These are phyloP conservation scores for Medicago ruthenica DNA, from an alignment of 306 rosid species.

Conservation along the genomic window DNA sequence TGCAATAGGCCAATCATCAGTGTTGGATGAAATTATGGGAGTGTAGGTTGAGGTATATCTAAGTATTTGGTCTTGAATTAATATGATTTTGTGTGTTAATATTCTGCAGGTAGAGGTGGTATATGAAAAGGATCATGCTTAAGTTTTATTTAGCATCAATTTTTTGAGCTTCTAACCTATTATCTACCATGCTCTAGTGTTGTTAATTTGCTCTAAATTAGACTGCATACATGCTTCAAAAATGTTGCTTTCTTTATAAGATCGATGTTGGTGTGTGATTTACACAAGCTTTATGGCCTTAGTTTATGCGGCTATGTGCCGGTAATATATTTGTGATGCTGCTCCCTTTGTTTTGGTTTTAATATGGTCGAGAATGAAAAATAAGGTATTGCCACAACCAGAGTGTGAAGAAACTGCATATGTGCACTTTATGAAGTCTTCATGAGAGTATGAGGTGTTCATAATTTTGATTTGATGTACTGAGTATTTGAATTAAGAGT, in stretches of 20 bases:
- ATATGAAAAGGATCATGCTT: not conserved
- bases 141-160: not conserved
- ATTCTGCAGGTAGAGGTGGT: not conserved
- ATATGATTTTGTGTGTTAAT: not conserved
- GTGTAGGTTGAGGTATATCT: not conserved
- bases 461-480: too few species aligned
- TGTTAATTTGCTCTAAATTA: not conserved
- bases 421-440: not conserved
- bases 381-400: not conserved
- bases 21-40: not conserved
- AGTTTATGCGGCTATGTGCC: not conserved
- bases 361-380: not conserved
- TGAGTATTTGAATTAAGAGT: too few species aligned
- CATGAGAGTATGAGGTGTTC: not conserved
- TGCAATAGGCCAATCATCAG: not conserved
- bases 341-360: not conserved
- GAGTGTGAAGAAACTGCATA: not conserved
- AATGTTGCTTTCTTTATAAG: not conserved
- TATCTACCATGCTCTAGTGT: not conserved
- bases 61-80: not conserved
- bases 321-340: not conserved
- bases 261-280: not conserved
- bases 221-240: not conserved
- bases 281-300: not conserved
- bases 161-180: not conserved